Base-by-base conservation (phyloP, 2,329 filamentous ascomycete species). In the Penicillium brevicompactum region DNA sequence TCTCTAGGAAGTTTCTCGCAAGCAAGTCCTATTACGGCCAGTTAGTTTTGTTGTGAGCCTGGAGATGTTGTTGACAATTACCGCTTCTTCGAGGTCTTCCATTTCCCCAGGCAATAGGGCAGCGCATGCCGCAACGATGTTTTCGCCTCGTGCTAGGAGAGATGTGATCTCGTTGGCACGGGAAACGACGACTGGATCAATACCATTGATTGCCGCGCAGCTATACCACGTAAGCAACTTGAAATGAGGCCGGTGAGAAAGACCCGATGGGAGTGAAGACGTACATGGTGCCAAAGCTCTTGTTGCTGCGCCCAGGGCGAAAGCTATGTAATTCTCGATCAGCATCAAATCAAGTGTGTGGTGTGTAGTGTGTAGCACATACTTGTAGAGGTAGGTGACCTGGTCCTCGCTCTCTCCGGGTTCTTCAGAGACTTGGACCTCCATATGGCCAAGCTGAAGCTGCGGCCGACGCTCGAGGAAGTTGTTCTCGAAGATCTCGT, bases 201-300 rank as follows among this genome's bases (percentile, higher is more conserved):
- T 86, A 1, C 92, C 92, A 65, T 96, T 97, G 72, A 96, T 84
- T 3, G 87, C 86, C 27, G 94, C 94, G 68, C 94, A 97, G 50
- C 80, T 84, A 56, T 45, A 56, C 8, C 22, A 7, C 11, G 22
- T 57, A n/a, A 61, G 51, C 32, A 37, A 18, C 16, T 24, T 32
- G 6, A 9, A 14, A 14, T 11, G 8, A 24, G 11, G 14, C 34
- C n/a, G 34, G n/a, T n/a, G 13, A 37, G n/a, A 13, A 37, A n/a
- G 13, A 37, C 13, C 34, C 1, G 6, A 11, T n/a, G 16, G 14
- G 14, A 30, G 9, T 10, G 8, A 22, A 27, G 40, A 42, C 71
- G 53, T 71, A 83, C 73, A 84, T 83, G 27, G 87, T 90, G 0
- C 94, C 94, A 67, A 96, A 95, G 68, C 92, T 97, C 13, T 89